A percentile compares a stretch with the other conserved stretches of the same genome.
Conservation (phyloP, 202 grass and related monocot species). For the Panicum hallii region DNA sequence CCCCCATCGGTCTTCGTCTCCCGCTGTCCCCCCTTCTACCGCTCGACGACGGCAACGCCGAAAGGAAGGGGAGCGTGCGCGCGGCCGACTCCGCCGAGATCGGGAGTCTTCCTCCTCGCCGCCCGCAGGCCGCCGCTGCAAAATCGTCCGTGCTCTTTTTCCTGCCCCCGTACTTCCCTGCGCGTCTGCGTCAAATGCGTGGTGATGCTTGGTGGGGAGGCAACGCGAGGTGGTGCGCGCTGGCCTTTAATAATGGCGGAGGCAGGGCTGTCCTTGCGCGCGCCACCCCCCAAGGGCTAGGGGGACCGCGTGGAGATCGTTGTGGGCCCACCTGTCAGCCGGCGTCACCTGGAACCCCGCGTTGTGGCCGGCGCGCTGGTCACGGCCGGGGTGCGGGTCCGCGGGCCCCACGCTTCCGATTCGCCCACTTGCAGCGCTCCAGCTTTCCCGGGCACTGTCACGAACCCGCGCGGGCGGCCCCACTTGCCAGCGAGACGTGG, state of each 20-base stretch:
- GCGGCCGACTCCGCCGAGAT: background rate
- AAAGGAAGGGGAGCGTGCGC: no score
- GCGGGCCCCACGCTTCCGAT: background rate
- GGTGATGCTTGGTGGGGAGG: slow-evolving; percentile 36
- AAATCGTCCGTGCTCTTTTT: background rate
- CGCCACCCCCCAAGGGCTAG: no score
- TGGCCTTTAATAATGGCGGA: slow-evolving; percentile 9
- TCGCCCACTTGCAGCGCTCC: slow-evolving; percentile 14
- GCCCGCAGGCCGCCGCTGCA: background rate
- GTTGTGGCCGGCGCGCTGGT: background rate
- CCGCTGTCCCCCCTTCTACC: no score
- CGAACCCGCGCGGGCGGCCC: background rate
- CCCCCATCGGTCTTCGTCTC: slow-evolving; percentile 28
- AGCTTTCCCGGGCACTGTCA: background rate
- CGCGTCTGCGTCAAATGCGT: slow-evolving; percentile 14
- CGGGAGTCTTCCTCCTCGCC: background rate
- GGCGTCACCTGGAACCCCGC: no score
- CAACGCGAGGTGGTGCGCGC: background rate
- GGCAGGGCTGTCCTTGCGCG: background rate
- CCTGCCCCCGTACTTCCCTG: background rate
- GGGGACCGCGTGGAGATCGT: background rate
- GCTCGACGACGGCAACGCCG: background rate
- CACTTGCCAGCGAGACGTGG: background rate
- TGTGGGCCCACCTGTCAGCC: background rate
- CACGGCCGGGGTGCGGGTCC: background rate